Evolutionary conservation across 192 early-diverging fungal species (phyloP).

Genomic region (Coemansia sp.): DNA sequence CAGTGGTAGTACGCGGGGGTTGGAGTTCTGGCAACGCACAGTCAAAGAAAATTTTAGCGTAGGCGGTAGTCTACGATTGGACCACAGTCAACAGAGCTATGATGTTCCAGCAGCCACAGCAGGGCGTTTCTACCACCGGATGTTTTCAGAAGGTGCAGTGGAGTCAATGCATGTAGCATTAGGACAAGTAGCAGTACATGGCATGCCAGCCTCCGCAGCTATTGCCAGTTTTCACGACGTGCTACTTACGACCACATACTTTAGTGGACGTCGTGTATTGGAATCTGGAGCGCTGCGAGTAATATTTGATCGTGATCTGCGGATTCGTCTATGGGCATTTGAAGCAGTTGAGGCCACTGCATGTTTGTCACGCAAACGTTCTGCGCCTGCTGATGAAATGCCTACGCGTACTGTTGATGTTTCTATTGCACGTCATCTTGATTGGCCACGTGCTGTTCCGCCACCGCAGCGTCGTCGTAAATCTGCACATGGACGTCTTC

Average conservation of each 20-base stretch:
- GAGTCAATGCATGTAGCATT: constrained; percentile 37
- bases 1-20: constrained; percentile 3
- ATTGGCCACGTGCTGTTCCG: constrained; percentile 30
- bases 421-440: constrained; percentile 42
- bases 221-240: constrained; percentile 37
- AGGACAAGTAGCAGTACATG: constrained; percentile 14
- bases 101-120: constrained; percentile 39
- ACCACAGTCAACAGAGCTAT: constrained; percentile 32
- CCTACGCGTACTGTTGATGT: constrained; percentile 27
- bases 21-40: constrained; percentile 29
- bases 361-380: constrained; percentile 38
- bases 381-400: constrained; percentile 28
- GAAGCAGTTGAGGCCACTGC: constrained; percentile 21
- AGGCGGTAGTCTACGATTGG: constrained; percentile 29
- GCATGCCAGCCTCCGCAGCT: constrained; percentile 7
- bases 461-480: constrained; percentile 31
- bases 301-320: constrained; percentile 25
- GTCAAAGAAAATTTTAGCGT: constrained; percentile 18
- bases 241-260: constrained; percentile 33
- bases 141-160: constrained; percentile 37
- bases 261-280: constrained; percentile 41
- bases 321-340: constrained; percentile 49
- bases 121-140: constrained; percentile 40
- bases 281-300: constrained; percentile 41
- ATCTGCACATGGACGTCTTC: constrained; percentile 35